phyloP scores from a whole-genome alignment of 305 asterid genomes.

The Fraxinus latifolia region DNA sequence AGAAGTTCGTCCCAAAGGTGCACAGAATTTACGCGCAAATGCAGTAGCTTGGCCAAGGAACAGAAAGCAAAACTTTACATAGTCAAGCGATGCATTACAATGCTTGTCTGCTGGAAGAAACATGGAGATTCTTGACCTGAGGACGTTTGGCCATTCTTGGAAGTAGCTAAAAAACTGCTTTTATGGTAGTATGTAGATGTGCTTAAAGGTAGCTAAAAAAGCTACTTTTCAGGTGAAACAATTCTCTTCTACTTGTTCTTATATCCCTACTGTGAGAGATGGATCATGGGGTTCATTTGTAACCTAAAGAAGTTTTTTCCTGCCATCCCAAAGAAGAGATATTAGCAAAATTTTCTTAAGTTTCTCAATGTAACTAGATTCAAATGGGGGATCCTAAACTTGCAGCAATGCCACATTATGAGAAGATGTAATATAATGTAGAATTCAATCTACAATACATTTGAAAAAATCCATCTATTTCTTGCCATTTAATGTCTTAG shows the following conservation, averaged over 20 bases:
- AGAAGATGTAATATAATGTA: background rate
- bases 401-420: background rate
- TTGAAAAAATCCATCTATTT: background rate
- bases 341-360: constrained; percentile 11
- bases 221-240: background rate
- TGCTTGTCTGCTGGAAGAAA: constrained; percentile 88
- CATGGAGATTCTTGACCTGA: constrained; percentile 53
- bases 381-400: background rate
- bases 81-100: constrained; percentile 79
- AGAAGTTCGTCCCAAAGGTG: constrained; percentile 67
- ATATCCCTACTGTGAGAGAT: constrained; percentile 27
- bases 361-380: background rate
- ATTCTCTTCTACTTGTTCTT: background rate
- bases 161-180: background rate
- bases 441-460: background rate
- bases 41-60: constrained; percentile 76
- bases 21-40: constrained; percentile 61
- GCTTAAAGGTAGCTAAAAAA: background rate
- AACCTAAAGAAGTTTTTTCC: constrained; percentile 35
- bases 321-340: constrained; percentile 39
- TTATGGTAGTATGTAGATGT: background rate
- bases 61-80: constrained; percentile 86
- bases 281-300: constrained; percentile 28
- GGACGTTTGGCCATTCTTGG: background rate
- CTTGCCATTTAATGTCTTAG: background rate